Evolutionary conservation across 345 rosid genomes (phyloP), one percentile per base, ranked within the genome.

Genomic region (Hibiscus syriacus): DNA sequence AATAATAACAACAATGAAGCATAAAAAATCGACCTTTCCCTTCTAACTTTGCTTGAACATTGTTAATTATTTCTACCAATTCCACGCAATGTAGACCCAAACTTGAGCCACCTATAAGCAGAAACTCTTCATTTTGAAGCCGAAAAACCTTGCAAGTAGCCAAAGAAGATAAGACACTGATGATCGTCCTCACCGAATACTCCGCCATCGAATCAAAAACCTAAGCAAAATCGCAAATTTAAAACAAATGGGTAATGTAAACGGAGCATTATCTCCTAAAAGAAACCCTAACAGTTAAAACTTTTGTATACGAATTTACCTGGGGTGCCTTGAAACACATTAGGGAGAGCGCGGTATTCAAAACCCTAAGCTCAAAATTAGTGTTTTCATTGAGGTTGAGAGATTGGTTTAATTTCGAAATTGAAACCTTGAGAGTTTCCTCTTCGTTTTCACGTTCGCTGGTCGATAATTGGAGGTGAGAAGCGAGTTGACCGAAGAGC

Each of bases 261-360:
- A 22, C 4, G 30, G 5, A 52, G 1, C 12, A 8, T 36, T 36
- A 1, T 36, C 39, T 1, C 50, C 8, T 13, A 69, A 53, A 53
- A 6, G n/a, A n/a, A n/a, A n/a, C n/a, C n/a, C n/a, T n/a, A n/a
- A n/a, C n/a, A n/a, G 5, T 25, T 17, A 7, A 54, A 54, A 14
- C 6, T 43, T 45, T 6, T 16, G 66, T 36, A 63, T 19, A 45
- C 22, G 38, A 26, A 56, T 68, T 45, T 39, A 87, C 98, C 88
- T 84, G 82, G 48, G 92, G 83, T 14, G 90, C 82, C 57, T 73
- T 82, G 83, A 89, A 86, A 84, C 92, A 80, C 87, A 87, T 77
- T 63, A 84, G 79, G 22, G 96, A 86, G 29, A 87, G 76, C 30
- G 85, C 79, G 1, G 92, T 73, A 59, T 92, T 86, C 73, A 89